phyloP scores from a whole-genome alignment of 2,329 filamentous ascomycete species.

The Rutstroemia sp. region DNA sequence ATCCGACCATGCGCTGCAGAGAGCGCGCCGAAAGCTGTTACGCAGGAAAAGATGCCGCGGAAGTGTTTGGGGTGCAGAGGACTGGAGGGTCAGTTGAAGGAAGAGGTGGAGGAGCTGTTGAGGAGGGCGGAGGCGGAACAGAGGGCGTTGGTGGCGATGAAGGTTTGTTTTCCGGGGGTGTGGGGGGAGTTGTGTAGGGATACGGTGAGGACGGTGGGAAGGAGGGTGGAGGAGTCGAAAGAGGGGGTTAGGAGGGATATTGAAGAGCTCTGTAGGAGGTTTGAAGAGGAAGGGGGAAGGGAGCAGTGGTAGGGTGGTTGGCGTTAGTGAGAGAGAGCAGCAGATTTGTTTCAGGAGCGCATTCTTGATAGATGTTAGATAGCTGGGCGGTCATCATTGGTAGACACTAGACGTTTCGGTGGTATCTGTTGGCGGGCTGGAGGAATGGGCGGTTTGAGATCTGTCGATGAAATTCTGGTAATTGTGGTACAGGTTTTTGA shows the following conservation, averaged over 20 bases:
- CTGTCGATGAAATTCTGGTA: too few species aligned
- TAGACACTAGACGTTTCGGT: neutral
- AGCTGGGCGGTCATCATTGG: neutral
- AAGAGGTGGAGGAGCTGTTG: conserved; percentile 10
- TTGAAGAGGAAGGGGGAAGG: conserved; percentile 25
- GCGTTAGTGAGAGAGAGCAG: neutral
- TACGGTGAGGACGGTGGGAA: conserved; percentile 10
- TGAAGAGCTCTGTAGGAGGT: conserved; percentile 15
- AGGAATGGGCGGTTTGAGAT: too few species aligned
- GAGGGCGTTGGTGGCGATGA: conserved; percentile 13
- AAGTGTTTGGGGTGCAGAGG: conserved; percentile 20
- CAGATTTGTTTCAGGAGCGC: too few species aligned
- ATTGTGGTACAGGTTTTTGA: too few species aligned
- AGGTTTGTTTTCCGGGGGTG: conserved; percentile 12
- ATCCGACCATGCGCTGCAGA: conserved; percentile 12
- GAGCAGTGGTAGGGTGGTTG: conserved; percentile 21
- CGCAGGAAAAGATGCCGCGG: conserved; percentile 18
- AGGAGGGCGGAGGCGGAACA: conserved; percentile 10
- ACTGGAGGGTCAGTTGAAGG: conserved; percentile 8
- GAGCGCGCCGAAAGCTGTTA: conserved; percentile 8
- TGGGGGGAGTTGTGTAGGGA: conserved; percentile 14
- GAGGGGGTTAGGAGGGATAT: conserved; percentile 16
- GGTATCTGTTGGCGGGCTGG: neutral
- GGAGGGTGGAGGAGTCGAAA: conserved; percentile 15
- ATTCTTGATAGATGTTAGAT: too few species aligned